phyloP scores from a whole-genome alignment of 2,329 filamentous ascomycete genomes.

The Hypoxylon sp. region DNA sequence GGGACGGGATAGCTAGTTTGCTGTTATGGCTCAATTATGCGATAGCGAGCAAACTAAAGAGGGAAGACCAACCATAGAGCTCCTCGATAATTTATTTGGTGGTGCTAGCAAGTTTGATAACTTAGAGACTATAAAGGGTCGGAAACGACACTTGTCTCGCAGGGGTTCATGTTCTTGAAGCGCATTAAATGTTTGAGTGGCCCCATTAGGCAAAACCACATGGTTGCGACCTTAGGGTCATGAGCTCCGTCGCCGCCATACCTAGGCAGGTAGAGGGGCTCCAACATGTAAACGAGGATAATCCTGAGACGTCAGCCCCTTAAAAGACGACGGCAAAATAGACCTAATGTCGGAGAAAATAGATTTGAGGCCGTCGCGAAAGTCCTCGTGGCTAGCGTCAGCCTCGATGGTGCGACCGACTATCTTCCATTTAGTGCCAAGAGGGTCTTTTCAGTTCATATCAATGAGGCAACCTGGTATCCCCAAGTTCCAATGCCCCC shows the following conservation, averaged over 20 bases:
- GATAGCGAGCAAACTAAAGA: slow-evolving; percentile 14
- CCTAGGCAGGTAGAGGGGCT: slow-evolving; percentile 1
- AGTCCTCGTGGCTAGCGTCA: slow-evolving; percentile 15
- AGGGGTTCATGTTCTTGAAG: slow-evolving; percentile 18
- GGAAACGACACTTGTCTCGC: slow-evolving; percentile 38
- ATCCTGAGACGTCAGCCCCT: slow-evolving; percentile 13
- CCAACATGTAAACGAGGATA: slow-evolving; percentile 1
- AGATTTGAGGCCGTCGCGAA: slow-evolving; percentile 17
- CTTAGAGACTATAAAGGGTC: slow-evolving; percentile 20
- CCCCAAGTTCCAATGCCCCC: slow-evolving; percentile 1
- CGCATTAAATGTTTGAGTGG: slow-evolving; percentile 17
- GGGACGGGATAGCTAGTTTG: not conserved
- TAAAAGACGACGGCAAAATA: slow-evolving; percentile 7
- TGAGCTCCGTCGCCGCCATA: slow-evolving; percentile 3
- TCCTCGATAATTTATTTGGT: slow-evolving; percentile 25
- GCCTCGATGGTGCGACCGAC: slow-evolving; percentile 18
- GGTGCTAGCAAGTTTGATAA: slow-evolving; percentile 19
- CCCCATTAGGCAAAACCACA: slow-evolving; percentile 19
- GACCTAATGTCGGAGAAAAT: slow-evolving; percentile 4
- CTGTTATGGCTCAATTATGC: slow-evolving; percentile 5
- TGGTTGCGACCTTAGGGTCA: slow-evolving; percentile 8
- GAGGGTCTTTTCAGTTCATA: not conserved
- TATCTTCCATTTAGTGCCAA: not conserved
- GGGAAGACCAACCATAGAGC: slow-evolving; percentile 2
- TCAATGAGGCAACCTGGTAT: not conserved